A percentile compares a stretch with the other conserved stretches of the same genome.
phyloP scores from a whole-genome alignment of 208 protist species.

The Trypanosoma mega region DNA sequence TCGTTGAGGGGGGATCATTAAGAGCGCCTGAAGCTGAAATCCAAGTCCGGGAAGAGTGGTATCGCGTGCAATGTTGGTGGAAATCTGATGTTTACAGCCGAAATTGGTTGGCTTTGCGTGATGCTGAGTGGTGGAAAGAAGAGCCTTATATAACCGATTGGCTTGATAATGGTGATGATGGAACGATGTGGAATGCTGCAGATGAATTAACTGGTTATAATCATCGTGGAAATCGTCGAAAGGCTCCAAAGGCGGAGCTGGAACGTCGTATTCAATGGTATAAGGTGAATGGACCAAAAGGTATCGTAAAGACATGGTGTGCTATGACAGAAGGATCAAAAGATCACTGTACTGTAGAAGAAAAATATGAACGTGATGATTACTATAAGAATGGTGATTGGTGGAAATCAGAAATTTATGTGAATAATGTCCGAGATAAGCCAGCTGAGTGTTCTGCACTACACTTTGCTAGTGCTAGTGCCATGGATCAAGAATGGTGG shows the following conservation, averaged over 20 bases:
- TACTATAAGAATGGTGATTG: constrained; percentile 47
- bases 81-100: constrained; percentile 30
- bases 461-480: constrained; percentile 21
- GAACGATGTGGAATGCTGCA: constrained; percentile 34
- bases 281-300: constrained; percentile 35
- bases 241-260: constrained; percentile 21
- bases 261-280: constrained; percentile 36
- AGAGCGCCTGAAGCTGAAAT: constrained; percentile 33
- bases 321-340: constrained; percentile 23
- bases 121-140: constrained; percentile 44
- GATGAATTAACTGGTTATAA: constrained; percentile 38
- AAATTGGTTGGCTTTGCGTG: constrained; percentile 32
- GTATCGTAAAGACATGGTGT: constrained; percentile 42
- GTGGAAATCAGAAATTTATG: constrained; percentile 37
- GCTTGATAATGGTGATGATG: constrained; percentile 32
- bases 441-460: constrained; percentile 27
- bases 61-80: constrained; percentile 35
- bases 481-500: constrained; percentile 38
- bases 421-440: constrained; percentile 18
- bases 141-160: constrained; percentile 37
- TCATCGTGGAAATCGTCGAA: constrained; percentile 24
- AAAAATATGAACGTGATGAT: constrained; percentile 39
- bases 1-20: constrained; percentile 29
- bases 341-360: constrained; percentile 34
- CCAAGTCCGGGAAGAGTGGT: constrained; percentile 38